Evolutionary conservation across 805 yeast species (phyloP), one percentile per base, ranked within the genome.

Genomic region (Starmerella davenportii): DNA sequence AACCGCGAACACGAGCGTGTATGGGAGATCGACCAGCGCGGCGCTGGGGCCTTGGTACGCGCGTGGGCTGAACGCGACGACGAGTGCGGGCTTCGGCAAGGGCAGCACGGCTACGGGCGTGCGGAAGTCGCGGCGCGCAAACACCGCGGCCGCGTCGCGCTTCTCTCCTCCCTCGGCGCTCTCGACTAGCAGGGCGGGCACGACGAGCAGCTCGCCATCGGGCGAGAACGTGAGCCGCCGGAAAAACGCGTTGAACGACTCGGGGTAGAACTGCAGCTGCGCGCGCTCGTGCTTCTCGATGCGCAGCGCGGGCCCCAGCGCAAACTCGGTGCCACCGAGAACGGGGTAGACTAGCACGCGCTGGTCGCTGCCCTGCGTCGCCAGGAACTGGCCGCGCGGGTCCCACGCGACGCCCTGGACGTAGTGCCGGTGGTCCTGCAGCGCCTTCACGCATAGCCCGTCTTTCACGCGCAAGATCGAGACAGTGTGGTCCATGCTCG

Each of bases 381-480:
- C 81, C 4, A 90, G 57, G 47, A 58, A 81, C 54, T 77, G 72
- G 45, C 77, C 74, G 38, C 63, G 54, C 5, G 98, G 98, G 55
- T 90, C 98, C 96, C 96, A 90, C 0, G 78, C 65, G 4, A 90
- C 87, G 2, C 99, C 99, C 58, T 90, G 99, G 2, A 90, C 92
- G 50, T 81, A 87, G 56, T 85, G 94, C 35, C 64, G 63, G 57
- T 90, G 96, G 41, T 79, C 81, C 4, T 71, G 70, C 43, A 76
- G 63, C 47, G 72, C 76, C 21, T 63, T 56, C 1, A 77, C 61
- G 47, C 73, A 68, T 23, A 62, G 60, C 0, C 87, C 90, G 2
- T 65, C 65, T 1, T 55, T 51, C 4, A 69, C 70, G 44, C 68
- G 67, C 50, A 74, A 81, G 0, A 87, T 65, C 35, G 93, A 63